These are phyloP conservation scores for Backusella liffmaniae DNA, from an alignment of 192 early-diverging fungal species.

Conservation along the genomic window DNA sequence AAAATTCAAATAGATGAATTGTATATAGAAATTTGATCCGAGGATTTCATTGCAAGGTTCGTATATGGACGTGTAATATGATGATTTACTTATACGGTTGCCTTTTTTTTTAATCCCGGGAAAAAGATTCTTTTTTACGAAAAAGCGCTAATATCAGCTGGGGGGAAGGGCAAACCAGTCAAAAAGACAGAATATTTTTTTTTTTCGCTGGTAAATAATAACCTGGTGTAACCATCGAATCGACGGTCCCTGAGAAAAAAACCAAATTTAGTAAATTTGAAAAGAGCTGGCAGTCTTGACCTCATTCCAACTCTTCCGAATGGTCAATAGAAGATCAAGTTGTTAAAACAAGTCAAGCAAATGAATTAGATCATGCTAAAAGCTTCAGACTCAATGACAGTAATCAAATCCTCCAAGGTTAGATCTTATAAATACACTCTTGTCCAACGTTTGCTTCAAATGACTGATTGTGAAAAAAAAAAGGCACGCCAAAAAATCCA, in stretches of 20 bases:
- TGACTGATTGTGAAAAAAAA: conserved; percentile 5
- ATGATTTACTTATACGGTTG: not conserved
- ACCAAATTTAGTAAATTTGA: not conserved
- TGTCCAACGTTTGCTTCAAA: conserved; percentile 3
- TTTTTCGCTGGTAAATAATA: not conserved
- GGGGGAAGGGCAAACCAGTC: not conserved
- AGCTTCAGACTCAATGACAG: not conserved
- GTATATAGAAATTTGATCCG: not conserved
- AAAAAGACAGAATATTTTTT: not conserved
- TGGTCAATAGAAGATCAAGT: no score
- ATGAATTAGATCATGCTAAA: not conserved
- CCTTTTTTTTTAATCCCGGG: not conserved
- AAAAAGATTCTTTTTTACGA: not conserved
- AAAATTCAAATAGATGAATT: not conserved
- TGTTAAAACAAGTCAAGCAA: no score
- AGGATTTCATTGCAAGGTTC: not conserved
- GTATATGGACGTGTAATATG: not conserved
- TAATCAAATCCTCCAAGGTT: not conserved
- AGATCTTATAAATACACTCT: not conserved
- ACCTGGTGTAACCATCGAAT: not conserved
- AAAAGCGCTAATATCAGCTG: not conserved
- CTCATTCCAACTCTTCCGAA: not conserved
- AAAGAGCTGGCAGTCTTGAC: not conserved
- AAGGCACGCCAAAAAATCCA: not conserved
- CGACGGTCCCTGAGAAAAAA: not conserved